Percentiles rank a stretch among this genome's conserved stretches.
Evolutionary conservation across 805 yeast species (phyloP).

Genomic region (Saturnispora besseyi): DNA sequence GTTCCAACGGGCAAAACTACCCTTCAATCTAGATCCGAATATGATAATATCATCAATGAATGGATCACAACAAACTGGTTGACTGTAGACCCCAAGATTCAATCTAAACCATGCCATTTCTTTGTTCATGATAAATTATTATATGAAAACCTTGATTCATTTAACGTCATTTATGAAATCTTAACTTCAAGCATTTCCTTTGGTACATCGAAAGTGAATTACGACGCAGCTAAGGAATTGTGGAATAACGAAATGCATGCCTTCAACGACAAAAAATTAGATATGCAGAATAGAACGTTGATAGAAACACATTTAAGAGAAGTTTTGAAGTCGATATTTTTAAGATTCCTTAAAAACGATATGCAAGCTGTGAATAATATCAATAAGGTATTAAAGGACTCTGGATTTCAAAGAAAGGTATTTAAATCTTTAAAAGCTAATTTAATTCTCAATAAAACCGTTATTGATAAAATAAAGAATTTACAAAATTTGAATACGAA

Average conservation of each 20-base stretch:
- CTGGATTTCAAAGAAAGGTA: slow-evolving; percentile 10
- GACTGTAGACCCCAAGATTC: slow-evolving; percentile 11
- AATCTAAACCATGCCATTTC: slow-evolving; percentile 17
- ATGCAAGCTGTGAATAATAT: slow-evolving; percentile 5
- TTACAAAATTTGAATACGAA: slow-evolving; percentile 14
- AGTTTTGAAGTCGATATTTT: slow-evolving; percentile 16
- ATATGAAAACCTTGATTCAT: slow-evolving; percentile 14
- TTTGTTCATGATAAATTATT: slow-evolving; percentile 23
- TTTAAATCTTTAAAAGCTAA: background rate
- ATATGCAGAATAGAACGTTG: background rate
- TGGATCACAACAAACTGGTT: slow-evolving; percentile 21
- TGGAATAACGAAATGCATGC: slow-evolving; percentile 18
- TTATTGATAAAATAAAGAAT: slow-evolving; percentile 10
- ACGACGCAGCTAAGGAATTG: background rate
- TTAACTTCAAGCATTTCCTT: slow-evolving; percentile 5
- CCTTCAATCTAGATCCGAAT: slow-evolving; percentile 16
- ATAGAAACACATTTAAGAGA: slow-evolving; percentile 13
- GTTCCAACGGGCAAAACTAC: slow-evolving; percentile 8
- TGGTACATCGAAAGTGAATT: background rate
- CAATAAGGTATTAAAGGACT: slow-evolving; percentile 5
- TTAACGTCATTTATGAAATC: slow-evolving; percentile 13
- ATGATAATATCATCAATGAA: slow-evolving; percentile 19
- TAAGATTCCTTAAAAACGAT: slow-evolving; percentile 12
- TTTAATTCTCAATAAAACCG: slow-evolving; percentile 7
- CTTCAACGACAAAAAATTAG: background rate